Evolutionary conservation across 306 rosid genomes (phyloP).

Genomic region (cucumber (Cucumis sativus)): DNA sequence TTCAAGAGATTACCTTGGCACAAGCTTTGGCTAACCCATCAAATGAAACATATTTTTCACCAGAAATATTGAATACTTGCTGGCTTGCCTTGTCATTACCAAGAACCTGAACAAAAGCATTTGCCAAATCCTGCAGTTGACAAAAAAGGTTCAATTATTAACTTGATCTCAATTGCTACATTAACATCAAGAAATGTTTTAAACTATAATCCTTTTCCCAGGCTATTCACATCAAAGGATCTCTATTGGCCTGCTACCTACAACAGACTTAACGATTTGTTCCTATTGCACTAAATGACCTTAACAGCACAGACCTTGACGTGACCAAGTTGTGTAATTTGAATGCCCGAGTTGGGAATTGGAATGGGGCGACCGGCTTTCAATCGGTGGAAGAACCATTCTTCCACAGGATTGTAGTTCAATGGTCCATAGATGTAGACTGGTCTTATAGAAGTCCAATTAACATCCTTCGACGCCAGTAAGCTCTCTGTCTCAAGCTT

Average conservation of each 20-base stretch:
- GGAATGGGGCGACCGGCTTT: slow-evolving; percentile 98
- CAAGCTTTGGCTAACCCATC: slow-evolving; percentile 94
- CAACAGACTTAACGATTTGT: background rate
- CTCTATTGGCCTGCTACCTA: background rate
- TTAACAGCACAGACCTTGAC: slow-evolving; percentile 44
- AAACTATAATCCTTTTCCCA: background rate
- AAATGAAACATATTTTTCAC: slow-evolving; percentile 82
- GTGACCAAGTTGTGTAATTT: slow-evolving; percentile 90
- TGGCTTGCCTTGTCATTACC: slow-evolving; percentile 80
- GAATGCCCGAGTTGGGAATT: slow-evolving; percentile 73
- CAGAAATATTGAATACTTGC: slow-evolving; percentile 88
- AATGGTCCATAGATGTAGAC: slow-evolving; percentile 93
- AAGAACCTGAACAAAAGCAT: slow-evolving; percentile 65
- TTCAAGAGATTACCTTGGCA: slow-evolving; percentile 50
- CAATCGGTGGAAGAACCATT: slow-evolving; percentile 97
- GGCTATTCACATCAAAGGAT: background rate
- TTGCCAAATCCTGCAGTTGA: slow-evolving; percentile 72
- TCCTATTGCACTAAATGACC: background rate
- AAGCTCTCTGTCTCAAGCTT: slow-evolving; percentile 94
- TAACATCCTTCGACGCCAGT: slow-evolving; percentile 56
- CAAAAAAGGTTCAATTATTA: slow-evolving; percentile 9
- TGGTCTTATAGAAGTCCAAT: slow-evolving; percentile 94
- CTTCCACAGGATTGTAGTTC: slow-evolving; percentile 96
- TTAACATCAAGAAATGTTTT: background rate
- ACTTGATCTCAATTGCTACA: background rate